A percentile compares a stretch with the other conserved stretches of the same genome.
Evolutionary conservation across 495 filamentous ascomycete genomes (phyloP).

Genomic region (Trichoderma erinaceum): DNA sequence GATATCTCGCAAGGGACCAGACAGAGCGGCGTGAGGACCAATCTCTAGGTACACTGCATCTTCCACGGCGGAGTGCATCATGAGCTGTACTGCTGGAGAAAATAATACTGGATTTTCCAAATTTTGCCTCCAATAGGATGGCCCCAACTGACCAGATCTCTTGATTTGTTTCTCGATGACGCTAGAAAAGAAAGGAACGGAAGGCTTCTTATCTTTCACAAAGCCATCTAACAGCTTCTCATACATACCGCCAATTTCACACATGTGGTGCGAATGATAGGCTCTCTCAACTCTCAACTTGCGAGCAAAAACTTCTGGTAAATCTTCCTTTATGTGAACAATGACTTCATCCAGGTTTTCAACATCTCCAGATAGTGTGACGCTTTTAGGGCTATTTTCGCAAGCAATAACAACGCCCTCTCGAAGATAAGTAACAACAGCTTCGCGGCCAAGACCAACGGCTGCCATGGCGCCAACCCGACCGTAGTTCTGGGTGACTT

Average conservation of each 20-base stretch:
- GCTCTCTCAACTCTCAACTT: constrained; percentile 35
- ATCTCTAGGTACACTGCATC: constrained; percentile 36
- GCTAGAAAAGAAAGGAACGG: constrained; percentile 27
- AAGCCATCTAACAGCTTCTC: constrained; percentile 19
- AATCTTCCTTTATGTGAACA: constrained; percentile 21
- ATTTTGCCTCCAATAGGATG: constrained; percentile 29
- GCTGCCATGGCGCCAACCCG: constrained; percentile 33
- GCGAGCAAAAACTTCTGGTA: constrained; percentile 23
- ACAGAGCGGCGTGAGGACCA: constrained; percentile 40
- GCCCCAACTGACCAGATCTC: constrained; percentile 18
- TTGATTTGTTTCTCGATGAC: constrained; percentile 26
- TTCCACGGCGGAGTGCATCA: constrained; percentile 17
- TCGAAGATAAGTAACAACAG: constrained; percentile 21
- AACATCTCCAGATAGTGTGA: constrained; percentile 44
- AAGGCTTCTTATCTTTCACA: background rate
- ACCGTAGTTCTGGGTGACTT: constrained; percentile 17
- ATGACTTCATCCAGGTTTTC: constrained; percentile 23
- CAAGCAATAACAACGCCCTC: constrained; percentile 21
- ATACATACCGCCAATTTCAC: constrained; percentile 22
- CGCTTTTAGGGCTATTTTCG: constrained; percentile 33
- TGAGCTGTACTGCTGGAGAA: constrained; percentile 24
- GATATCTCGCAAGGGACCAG: background rate
- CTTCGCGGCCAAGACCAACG: constrained; percentile 24
- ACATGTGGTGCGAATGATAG: constrained; percentile 43
- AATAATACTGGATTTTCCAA: constrained; percentile 32